Conservation (phyloP, 345 rosid species). For the Pseudoturritis turrita region DNA sequence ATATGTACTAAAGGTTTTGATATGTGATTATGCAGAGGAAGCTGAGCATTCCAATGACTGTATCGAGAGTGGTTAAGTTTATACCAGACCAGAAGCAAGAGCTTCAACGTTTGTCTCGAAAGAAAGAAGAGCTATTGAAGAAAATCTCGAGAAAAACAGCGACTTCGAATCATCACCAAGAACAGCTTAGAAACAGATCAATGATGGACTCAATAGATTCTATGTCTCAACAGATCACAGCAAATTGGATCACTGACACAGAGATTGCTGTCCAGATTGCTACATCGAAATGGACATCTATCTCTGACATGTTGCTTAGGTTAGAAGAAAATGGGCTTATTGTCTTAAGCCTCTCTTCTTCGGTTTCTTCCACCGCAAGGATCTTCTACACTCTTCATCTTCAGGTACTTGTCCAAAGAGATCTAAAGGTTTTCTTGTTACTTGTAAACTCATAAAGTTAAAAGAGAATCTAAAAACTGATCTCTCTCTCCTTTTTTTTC, state of each 20-base stretch:
- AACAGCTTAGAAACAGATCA: constrained; percentile 19
- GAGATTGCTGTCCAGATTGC: constrained; percentile 51
- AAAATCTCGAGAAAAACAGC: constrained; percentile 24
- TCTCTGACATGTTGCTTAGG: constrained; percentile 42
- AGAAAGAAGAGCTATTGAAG: constrained; percentile 46
- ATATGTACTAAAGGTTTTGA: not conserved
- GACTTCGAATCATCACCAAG: not conserved
- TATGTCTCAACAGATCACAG: constrained; percentile 25
- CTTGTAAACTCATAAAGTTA: not conserved
- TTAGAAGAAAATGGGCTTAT: constrained; percentile 44
- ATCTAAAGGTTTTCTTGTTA: not conserved
- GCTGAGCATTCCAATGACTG: constrained; percentile 50
- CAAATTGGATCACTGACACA: constrained; percentile 36
- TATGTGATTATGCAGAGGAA: constrained; percentile 34
- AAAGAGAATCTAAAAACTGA: not conserved
- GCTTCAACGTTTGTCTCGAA: constrained; percentile 32
- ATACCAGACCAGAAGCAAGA: constrained; percentile 51
- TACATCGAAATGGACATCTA: constrained; percentile 19
- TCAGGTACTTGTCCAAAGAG: constrained; percentile 37
- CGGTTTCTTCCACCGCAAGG: constrained; percentile 44
- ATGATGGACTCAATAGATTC: not conserved
- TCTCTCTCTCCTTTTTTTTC: not conserved
- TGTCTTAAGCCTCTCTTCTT: constrained; percentile 49
- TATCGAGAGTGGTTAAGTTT: constrained; percentile 40
- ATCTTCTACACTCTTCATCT: constrained; percentile 52